Percentiles rank a stretch among this genome's conserved stretches.
These are phyloP conservation scores for Eimeria nieschulzi DNA, from an alignment of 169 alveolate genomes.

Conservation along the genomic window DNA sequence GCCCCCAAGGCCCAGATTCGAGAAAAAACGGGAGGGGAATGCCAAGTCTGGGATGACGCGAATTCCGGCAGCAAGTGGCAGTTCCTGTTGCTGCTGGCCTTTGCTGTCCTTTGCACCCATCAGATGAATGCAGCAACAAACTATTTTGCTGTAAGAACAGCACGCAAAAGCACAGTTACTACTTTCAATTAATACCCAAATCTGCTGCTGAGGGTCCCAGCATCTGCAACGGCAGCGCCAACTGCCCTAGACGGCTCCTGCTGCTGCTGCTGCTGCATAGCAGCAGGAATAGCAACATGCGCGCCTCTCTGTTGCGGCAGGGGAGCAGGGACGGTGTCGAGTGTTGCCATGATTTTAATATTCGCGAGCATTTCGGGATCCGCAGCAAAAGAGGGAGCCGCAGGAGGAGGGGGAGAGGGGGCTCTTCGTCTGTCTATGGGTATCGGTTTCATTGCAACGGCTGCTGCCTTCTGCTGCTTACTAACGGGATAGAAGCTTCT, in stretches of 20 bases:
- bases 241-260: constrained; percentile 41
- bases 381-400: constrained; percentile 51
- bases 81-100: too few species aligned
- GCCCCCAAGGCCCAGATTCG: too few species aligned
- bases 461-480: neutral
- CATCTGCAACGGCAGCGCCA: constrained; percentile 29
- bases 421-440: constrained; percentile 40
- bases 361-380: constrained; percentile 56
- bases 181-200: constrained; percentile 22
- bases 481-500: neutral
- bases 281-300: constrained; percentile 69
- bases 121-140: too few species aligned
- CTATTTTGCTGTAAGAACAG: neutral
- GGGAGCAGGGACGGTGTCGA: constrained; percentile 72
- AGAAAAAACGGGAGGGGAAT: too few species aligned
- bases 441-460: neutral
- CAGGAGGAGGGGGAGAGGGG: neutral
- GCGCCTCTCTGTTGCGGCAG: constrained; percentile 72
- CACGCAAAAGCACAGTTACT: neutral
- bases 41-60: too few species aligned
- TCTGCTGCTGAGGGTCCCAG: constrained; percentile 40
- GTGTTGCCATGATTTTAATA: constrained; percentile 65
- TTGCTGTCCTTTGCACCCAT: too few species aligned
- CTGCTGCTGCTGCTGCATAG: constrained; percentile 64
- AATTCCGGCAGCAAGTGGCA: too few species aligned